Conservation (phyloP, 1,284 basidiomycete species). For the Leccinum angustisporum region DNA sequence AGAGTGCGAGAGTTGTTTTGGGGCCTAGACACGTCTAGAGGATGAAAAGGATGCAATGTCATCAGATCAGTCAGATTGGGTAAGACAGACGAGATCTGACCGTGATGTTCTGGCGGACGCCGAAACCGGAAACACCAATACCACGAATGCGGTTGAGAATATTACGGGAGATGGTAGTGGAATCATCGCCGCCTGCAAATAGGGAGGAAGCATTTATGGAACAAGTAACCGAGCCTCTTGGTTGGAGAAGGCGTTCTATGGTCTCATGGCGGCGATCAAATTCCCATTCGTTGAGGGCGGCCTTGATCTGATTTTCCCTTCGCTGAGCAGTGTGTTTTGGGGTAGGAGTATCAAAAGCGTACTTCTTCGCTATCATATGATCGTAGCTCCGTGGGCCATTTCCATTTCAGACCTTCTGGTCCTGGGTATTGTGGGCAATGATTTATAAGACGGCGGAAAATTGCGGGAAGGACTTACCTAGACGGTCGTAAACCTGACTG, state of each 20-base stretch:
- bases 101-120: constrained; percentile 40
- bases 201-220: constrained; percentile 51
- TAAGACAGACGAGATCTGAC: constrained; percentile 32
- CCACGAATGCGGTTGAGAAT: constrained; percentile 37
- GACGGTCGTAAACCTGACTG: constrained; percentile 72
- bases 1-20: constrained; percentile 38
- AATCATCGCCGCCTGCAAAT: constrained; percentile 36
- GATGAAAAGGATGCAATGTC: constrained; percentile 4
- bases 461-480: constrained; percentile 47
- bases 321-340: constrained; percentile 21
- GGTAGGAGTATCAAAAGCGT: constrained; percentile 24
- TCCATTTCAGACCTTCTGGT: constrained; percentile 48
- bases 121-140: constrained; percentile 35
- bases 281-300: constrained; percentile 44
- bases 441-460: constrained; percentile 14
- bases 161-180: constrained; percentile 21
- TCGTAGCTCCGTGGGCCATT: constrained; percentile 43
- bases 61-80: constrained; percentile 26
- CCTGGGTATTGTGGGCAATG: constrained; percentile 36
- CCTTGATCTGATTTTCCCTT: constrained; percentile 43
- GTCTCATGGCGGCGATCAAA: constrained; percentile 44
- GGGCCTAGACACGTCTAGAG: constrained; percentile 42
- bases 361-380: constrained; percentile 56
- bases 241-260: constrained; percentile 46
- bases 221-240: constrained; percentile 47